phyloP scores from a whole-genome alignment of 2,329 filamentous ascomycete species.

The Hymenoscyphus occultus region DNA sequence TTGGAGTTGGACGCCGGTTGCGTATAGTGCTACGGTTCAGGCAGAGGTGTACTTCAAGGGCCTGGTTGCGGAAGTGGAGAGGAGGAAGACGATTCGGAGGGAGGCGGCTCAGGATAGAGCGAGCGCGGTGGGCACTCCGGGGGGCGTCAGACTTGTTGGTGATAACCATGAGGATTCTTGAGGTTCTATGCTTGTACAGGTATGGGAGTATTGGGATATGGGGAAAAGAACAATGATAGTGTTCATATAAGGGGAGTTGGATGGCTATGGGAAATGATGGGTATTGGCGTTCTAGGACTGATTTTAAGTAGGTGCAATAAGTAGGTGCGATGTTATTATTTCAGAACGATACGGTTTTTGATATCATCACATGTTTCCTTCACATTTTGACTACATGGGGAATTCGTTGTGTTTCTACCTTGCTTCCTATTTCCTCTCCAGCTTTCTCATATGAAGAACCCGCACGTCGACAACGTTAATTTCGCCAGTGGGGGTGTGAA shows the following conservation, averaged over 20 bases:
- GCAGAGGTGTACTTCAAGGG: conserved; percentile 82
- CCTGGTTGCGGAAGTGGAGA: conserved; percentile 69
- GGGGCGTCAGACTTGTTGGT: conserved; percentile 28
- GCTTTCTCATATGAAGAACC: too few relatives aligned
- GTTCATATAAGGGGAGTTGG: background rate
- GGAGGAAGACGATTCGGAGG: conserved; percentile 46
- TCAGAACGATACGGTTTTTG: background rate
- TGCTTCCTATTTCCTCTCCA: too few relatives aligned
- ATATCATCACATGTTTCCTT: background rate
- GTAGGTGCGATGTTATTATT: background rate
- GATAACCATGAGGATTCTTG: background rate
- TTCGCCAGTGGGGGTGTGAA: too few relatives aligned
- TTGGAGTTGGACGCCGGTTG: conserved; percentile 79
- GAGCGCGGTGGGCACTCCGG: conserved; percentile 19
- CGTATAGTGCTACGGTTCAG: conserved; percentile 77
- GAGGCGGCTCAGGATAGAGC: conserved; percentile 32
- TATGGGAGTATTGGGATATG: background rate
- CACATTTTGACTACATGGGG: background rate
- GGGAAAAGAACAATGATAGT: background rate
- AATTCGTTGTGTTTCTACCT: background rate
- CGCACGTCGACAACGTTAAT: too few relatives aligned
- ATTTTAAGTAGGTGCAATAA: background rate
- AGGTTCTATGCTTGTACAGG: background rate
- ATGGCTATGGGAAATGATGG: background rate
- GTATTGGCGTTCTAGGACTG: conserved; percentile 1